Percentiles rank a stretch among this genome's conserved stretches.
Evolutionary conservation across 768 basidiomycete species (phyloP).

Genomic region (Leccinum longicurvipes): DNA sequence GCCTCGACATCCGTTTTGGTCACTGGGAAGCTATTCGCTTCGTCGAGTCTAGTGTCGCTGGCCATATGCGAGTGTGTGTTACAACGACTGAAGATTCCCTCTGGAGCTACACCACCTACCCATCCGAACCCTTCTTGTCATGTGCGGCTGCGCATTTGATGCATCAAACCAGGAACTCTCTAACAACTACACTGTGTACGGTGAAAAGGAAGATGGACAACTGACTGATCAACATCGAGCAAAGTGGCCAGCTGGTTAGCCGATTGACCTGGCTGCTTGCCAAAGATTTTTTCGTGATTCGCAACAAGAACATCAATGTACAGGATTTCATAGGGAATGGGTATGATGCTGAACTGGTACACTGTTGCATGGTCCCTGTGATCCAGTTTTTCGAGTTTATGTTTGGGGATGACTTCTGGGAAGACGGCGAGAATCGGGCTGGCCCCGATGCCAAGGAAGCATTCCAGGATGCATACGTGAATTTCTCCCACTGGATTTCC

Average conservation of each 20-base stretch:
- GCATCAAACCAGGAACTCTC: background rate
- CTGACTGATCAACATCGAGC: conserved; percentile 7
- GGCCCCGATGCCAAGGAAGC: background rate
- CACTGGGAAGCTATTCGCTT: background rate
- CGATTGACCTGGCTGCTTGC: background rate
- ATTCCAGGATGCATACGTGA: conserved; percentile 4
- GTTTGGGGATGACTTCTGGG: conserved; percentile 2
- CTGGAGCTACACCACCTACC: conserved; percentile 5
- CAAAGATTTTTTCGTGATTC: background rate
- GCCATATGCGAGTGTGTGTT: conserved; percentile 5
- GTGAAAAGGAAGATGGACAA: background rate
- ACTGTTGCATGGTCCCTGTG: conserved; percentile 4
- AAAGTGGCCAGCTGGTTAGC: conserved; percentile 9
- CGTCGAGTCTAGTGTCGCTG: conserved; percentile 2
- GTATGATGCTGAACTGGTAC: background rate
- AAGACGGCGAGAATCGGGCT: no score
- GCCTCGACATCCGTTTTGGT: background rate
- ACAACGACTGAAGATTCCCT: background rate
- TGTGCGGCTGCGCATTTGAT: background rate
- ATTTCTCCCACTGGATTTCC: conserved; percentile 11
- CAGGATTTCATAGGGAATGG: no score
- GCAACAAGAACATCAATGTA: no score
- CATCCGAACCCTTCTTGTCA: conserved; percentile 10
- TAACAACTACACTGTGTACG: background rate
- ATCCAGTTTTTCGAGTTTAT: conserved; percentile 4